Conservation (phyloP, 2,329 filamentous ascomycete species). For the Penicillium sp. region DNA sequence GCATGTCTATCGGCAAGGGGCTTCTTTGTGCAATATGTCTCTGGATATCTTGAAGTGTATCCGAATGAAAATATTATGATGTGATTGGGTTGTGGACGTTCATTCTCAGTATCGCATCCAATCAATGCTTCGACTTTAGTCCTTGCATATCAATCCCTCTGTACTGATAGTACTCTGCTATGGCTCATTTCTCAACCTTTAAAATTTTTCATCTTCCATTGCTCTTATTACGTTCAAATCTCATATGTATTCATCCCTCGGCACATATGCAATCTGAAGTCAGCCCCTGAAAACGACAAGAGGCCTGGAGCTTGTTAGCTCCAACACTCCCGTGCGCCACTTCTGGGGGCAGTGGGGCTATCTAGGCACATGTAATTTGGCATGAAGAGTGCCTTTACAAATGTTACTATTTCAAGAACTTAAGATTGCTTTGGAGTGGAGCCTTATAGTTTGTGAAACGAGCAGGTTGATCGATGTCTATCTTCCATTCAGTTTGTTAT, state of each 20-base stretch:
- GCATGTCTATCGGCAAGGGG: constrained; percentile 5
- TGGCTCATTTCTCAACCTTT: background rate
- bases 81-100: background rate
- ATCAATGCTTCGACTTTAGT: background rate
- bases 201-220: background rate
- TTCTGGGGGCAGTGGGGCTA: background rate
- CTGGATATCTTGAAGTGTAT: background rate
- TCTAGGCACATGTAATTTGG: background rate
- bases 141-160: background rate
- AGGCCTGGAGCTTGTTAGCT: background rate
- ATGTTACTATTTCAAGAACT: background rate
- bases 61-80: background rate
- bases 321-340: background rate
- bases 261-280: too few species aligned
- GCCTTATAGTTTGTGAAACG: background rate
- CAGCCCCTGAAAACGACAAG: background rate
- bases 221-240: background rate
- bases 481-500: too few species aligned
- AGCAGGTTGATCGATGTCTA: background rate
- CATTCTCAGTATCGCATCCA: background rate
- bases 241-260: too few species aligned
- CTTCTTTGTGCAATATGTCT: constrained; percentile 3
- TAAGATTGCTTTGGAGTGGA: background rate
- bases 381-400: background rate
- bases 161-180: background rate